Percentiles rank a stretch among this genome's conserved stretches.
phyloP scores from a whole-genome alignment of 129 eudicot genomes.

The Flaveria trinervia region DNA sequence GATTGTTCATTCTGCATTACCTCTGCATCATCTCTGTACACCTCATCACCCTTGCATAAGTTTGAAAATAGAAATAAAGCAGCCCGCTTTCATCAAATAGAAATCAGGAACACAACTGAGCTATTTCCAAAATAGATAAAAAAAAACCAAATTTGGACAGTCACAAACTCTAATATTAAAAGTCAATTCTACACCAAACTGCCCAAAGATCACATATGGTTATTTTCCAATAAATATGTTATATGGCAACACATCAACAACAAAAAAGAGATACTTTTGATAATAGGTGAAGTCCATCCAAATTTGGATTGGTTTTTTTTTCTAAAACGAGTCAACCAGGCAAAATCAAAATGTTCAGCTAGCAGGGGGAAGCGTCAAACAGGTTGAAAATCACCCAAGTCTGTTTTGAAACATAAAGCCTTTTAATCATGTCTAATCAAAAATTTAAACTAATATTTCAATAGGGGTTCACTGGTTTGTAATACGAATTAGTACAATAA shows the following conservation, averaged over 20 bases:
- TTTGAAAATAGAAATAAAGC: constrained; percentile 4
- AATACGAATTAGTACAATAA: not conserved
- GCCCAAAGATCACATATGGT: not conserved
- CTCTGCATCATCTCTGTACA: constrained; percentile 22
- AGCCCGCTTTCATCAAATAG: not conserved
- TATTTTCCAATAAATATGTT: not conserved
- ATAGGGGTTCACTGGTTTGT: not conserved
- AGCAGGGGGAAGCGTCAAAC: not conserved
- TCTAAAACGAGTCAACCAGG: not conserved
- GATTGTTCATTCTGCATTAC: constrained; percentile 32
- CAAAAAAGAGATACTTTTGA: not conserved
- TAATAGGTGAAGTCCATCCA: not conserved
- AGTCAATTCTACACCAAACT: constrained; percentile 6
- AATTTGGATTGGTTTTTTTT: not conserved
- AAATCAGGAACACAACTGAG: constrained; percentile 12
- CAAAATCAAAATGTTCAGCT: not conserved
- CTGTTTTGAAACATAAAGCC: constrained; percentile 6
- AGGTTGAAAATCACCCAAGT: not conserved
- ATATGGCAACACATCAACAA: not conserved
- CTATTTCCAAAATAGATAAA: not conserved
- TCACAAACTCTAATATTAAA: not conserved
- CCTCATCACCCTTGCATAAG: constrained; percentile 34
- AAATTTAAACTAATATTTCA: not conserved
- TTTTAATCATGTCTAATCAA: not conserved
- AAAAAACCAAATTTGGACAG: constrained; percentile 12